Base-by-base conservation (phyloP, 1,284 basidiomycete genomes). In the Golubevia pallescens region DNA sequence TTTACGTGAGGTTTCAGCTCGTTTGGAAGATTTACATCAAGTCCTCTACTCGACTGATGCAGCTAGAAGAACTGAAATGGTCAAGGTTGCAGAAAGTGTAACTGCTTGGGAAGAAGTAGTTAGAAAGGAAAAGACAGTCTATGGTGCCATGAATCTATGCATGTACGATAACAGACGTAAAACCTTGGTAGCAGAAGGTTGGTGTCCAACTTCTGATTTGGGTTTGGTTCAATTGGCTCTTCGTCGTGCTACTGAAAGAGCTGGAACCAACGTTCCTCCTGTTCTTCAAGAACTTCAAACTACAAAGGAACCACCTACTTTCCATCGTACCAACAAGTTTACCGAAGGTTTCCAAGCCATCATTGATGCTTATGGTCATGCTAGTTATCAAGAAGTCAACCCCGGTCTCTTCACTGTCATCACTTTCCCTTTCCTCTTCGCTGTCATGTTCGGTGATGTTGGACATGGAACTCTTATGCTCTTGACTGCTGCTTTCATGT, bases 401-500 rank as follows among this genome's bases (percentile, higher is more conserved):
- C 96, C 97, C 8, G 97, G 96, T 73, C 88, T 99, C 52, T 96
- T 95, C 86, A 93, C 95, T 2, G 90, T 97, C 77, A 90, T 95
- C 82, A 96, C 94, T 1, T 97, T 97, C 90, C 97, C 97, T 0
- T 99, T 99, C 90, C 87, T 99, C 78, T 99, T 99, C 80, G 96
- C 95, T 10, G 93, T 98, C 88, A 99, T 99, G 96, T 99, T 99
- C 86, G 97, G 96, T 82, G 96, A 99, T 86, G 93, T 99, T 84
- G 97, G 97, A 8, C 96, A 99, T 87, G 97, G 94, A 55, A 88
- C 91, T 69, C 91, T 99, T 83, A 92, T 94, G 81, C 89, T 93
- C 75, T 81, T 90, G 48, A 90, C 92, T 21, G 95, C 93, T 1
- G 72, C 91, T 5, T 90, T 89, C 69, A 95, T 99, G 94, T 93